Evolutionary conservation across 2,329 filamentous ascomycete species (phyloP).

Genomic region (Monosporascus sp.): DNA sequence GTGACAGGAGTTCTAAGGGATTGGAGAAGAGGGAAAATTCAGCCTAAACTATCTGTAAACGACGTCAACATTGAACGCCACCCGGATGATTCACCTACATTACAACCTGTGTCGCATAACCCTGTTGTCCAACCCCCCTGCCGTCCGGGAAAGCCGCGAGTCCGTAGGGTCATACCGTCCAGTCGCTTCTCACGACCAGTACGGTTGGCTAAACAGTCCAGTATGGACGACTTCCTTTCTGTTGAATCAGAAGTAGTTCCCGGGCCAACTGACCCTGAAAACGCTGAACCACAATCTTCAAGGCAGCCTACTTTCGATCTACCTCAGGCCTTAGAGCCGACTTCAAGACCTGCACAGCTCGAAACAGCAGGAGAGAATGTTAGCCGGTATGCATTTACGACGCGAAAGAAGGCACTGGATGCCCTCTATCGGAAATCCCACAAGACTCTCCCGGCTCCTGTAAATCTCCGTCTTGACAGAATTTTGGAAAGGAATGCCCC

Average conservation of each 20-base stretch:
- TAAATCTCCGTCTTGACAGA: conserved; percentile 31
- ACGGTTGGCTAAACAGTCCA: conserved; percentile 24
- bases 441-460: conserved; percentile 18
- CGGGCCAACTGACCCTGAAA: not conserved
- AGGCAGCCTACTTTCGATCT: conserved; percentile 6
- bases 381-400: conserved; percentile 38
- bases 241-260: conserved; percentile 6
- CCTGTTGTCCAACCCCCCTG: conserved; percentile 2
- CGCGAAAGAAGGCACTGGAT: conserved; percentile 51
- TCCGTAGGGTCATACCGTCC: conserved; percentile 5
- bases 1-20: conserved; percentile 46
- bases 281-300: not conserved
- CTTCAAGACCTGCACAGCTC: conserved; percentile 48
- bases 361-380: conserved; percentile 40
- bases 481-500: conserved; percentile 23
- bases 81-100: conserved; percentile 7
- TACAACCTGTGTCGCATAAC: conserved; percentile 21
- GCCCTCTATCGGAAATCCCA: conserved; percentile 43
- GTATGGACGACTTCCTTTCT: conserved; percentile 27
- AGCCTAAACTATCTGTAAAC: conserved; percentile 34
- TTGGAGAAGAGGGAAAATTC: conserved; percentile 53
- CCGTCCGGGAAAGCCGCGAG: conserved; percentile 6
- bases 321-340: conserved; percentile 9
- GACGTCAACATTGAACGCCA: conserved; percentile 20
- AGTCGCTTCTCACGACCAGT: conserved; percentile 22